Base-by-base conservation (phyloP, 352 stramenopile species). In the Phytophthora tubulina region DNA sequence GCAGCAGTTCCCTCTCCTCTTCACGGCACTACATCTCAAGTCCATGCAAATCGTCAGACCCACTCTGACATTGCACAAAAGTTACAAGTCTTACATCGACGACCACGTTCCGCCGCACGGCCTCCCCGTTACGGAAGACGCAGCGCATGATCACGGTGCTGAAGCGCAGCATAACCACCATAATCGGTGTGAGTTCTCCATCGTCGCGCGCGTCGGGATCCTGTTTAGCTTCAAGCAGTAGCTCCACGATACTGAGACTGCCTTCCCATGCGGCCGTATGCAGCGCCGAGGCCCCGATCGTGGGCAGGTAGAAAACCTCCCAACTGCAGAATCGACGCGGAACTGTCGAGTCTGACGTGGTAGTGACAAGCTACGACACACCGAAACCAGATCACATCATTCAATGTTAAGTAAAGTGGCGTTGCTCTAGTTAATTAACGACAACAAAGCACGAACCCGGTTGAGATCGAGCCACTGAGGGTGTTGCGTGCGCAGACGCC, bases 401-500 rank as follows among this genome's bases (percentile, higher is more conserved):
- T 6, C 21, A 27, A 27, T 27, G 21, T 27, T 27, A 27, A 27
- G 21, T 27, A 27, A 27, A 27, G 21, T 2, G 21, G 21, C 21
- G 21, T 27, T 27, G 21, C 21, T 27, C 21, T 27, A 2, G 21
- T 27, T 27, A 27, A 27, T 27, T 27, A 27, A 27, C 21, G 21
- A 27, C 21, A 27, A 27, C 21, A 27, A 27, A 27, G 21, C 21
- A 58, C 51, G 35, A 31, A 56, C 49, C 49, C 33, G 31, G 10
- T 66, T 10, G 30, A 72, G 51, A 21, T 66, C 66, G 44, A 78
- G 72, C 63, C 69, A 76, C 39, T 67, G 36, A 8, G 64, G 70
- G 27, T 70, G 42, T 11, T 66, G 65, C 2, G 6, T 17, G 8
- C 21, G 58, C 11, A 77, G 44, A 27, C 15, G 53, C 6, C 38